Evolutionary conservation across 2,329 filamentous ascomycete species (phyloP), one percentile per base, ranked within the genome.

Genomic region (Phialophora chinensis): DNA sequence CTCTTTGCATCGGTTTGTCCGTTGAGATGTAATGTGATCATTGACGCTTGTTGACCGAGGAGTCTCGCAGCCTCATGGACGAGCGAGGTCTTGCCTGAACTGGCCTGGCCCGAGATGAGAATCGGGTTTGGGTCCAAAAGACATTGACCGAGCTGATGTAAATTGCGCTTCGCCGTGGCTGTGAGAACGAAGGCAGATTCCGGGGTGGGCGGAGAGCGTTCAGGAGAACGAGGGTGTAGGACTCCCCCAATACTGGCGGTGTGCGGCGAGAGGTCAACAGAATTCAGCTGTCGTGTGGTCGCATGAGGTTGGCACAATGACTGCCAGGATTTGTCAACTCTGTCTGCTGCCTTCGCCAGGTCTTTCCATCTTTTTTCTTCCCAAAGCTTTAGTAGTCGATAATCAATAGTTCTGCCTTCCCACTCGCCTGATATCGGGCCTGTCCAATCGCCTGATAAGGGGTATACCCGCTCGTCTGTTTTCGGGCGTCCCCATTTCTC

Each of bases 1-100:
- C 96, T 91, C 78, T 99, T 99, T 0, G 94, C 93, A 79, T 99
- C 95, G 2, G 93, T 98, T 78, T 99, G 96, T 78, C 98, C 95
- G 76, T 99, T 99, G 38, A 99, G 83, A 78, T 99, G 94, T 33
- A 99, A 84, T 3, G 94, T 98, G 60, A 99, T 90, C 88, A 99
- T 93, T 66, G 87, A 87, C 5, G 89, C 86, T 25, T 91, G 87
- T 79, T 92, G 92, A 68, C 91, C 91, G 63, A 98, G 86, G 72
- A 90, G 87, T 73, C 87, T 87, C 27, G 94, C 93, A 67, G 94
- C 86, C 76, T 97, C 90, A 70, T 92, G 90, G 14, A 96, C 87
- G 23, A 96, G 79, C 0, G 91, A 88, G 0, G 95, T 97, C 81
- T 99, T 99, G 59, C 95, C 95, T 35, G 91, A 91, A 23, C 96